Evolutionary conservation across 129 eudicot species (phyloP), one percentile per base, ranked within the genome.

Genomic region (Escallonia rubra): DNA sequence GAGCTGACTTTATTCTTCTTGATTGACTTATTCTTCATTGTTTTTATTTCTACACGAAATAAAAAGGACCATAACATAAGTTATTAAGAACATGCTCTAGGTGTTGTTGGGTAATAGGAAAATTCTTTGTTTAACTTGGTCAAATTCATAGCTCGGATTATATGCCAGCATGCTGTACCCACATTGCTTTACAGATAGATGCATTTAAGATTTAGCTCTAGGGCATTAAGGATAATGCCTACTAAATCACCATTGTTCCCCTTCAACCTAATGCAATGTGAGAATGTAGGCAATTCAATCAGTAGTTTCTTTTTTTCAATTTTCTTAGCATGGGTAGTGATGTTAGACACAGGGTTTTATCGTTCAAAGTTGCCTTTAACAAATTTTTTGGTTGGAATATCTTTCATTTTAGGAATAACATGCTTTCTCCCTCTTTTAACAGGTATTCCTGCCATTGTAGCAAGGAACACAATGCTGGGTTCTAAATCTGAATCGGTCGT

Each of bases 391-490:
- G 1, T 23, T 23, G 34, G 34, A 23, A 23, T 23, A 3, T 54
- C 23, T 54, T 3, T 34, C 59, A 12, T 11, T 23, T 23, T 23
- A 49, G 7, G 49, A 23, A 7, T 68, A 56, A 56, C 14, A 56
- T n/a, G 3, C 6, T 40, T 40, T 50, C 46, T 41, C 41, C 46
- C 59, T n/a, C 11, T 53, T 56, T 66, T 61, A 55, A 74, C 76
- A 93, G 98, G 98, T 70, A 84, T 93, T 77, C 98, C 98, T 59
- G 82, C 96, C 52, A 89, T 93, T 63, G 96, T 93, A 64, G 98
- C 98, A 40, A 89, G 98, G 70, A 93, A 82, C 66, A 89, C 86
- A 39, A 83, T 93, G 76, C 82, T 75, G 77, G 95, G 80, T 79
- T 72, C 96, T 47, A 93, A 65, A 73, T 80, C 87, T 58, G 90